These are phyloP conservation scores for Sequoia sempervirens DNA, from an alignment of 75 land plant species.

Conservation along the genomic window DNA sequence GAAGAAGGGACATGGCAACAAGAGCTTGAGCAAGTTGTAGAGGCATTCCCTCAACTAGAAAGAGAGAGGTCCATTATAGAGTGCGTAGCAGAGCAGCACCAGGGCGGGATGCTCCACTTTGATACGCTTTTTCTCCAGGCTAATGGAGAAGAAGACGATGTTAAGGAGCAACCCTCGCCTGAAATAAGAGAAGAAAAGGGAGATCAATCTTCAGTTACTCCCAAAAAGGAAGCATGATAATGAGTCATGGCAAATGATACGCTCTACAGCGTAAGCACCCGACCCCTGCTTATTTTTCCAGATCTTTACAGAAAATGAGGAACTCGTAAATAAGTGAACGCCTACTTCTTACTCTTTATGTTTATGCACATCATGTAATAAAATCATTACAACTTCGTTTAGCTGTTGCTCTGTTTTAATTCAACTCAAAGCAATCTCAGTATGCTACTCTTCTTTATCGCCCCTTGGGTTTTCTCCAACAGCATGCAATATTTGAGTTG, in stretches of 20 bases:
- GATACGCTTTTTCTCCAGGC: not conserved
- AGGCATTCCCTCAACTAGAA: not conserved
- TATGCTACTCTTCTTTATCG: no score
- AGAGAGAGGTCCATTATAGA: not conserved
- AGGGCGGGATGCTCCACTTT: not conserved
- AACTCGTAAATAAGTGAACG: not conserved
- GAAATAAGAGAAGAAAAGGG: not conserved
- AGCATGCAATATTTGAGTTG: no score
- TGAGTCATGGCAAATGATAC: no score
- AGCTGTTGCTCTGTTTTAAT: no score
- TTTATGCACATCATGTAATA: not conserved
- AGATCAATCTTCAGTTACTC: not conserved
- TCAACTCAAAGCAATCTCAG: no score
- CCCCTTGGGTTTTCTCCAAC: no score
- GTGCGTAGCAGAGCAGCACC: not conserved
- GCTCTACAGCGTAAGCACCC: not conserved
- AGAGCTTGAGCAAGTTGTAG: not conserved
- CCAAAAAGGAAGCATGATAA: not conserved
- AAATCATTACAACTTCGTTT: not conserved
- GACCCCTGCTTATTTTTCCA: not conserved
- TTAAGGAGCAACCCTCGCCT: not conserved
- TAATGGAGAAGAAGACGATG: not conserved
- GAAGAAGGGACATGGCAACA: not conserved
- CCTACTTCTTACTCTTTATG: not conserved
- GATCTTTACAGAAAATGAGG: not conserved